These are phyloP conservation scores for Melastoma candidum DNA, from an alignment of 441 rosid genomes.

Conservation along the genomic window DNA sequence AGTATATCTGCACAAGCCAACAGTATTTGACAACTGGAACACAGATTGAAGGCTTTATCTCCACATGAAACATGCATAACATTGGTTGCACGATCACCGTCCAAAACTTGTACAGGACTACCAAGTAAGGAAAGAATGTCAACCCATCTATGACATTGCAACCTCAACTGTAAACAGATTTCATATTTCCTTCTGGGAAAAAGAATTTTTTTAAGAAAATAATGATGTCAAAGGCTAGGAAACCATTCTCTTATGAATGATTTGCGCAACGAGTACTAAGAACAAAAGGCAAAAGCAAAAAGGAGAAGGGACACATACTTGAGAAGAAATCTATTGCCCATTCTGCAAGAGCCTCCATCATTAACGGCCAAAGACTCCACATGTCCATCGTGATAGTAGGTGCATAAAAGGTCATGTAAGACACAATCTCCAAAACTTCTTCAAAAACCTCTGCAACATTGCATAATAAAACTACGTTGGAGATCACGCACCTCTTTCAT, in stretches of 20 bases:
- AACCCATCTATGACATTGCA: no score
- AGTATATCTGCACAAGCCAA: constrained; percentile 52
- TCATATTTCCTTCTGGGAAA: no score
- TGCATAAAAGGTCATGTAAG: constrained; percentile 87
- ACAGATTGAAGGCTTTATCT: background rate
- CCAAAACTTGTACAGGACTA: no score
- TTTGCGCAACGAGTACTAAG: background rate
- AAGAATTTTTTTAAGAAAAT: background rate
- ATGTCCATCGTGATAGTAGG: constrained; percentile 92
- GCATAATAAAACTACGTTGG: background rate
- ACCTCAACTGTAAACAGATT: no score
- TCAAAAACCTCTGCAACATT: constrained; percentile 83
- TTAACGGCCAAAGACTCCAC: constrained; percentile 98
- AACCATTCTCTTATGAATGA: background rate
- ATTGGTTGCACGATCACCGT: no score
- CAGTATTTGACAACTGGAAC: background rate
- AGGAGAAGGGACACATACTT: constrained; percentile 33
- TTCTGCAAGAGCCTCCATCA: constrained; percentile 85
- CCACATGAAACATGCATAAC: no score
- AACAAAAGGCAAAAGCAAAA: background rate
- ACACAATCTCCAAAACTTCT: constrained; percentile 95
- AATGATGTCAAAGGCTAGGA: background rate
- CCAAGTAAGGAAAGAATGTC: no score
- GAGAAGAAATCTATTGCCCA: constrained; percentile 99
- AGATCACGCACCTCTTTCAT: no score